These are phyloP conservation scores for Mycena belliarum DNA, from an alignment of 768 basidiomycete genomes.

Conservation along the genomic window DNA sequence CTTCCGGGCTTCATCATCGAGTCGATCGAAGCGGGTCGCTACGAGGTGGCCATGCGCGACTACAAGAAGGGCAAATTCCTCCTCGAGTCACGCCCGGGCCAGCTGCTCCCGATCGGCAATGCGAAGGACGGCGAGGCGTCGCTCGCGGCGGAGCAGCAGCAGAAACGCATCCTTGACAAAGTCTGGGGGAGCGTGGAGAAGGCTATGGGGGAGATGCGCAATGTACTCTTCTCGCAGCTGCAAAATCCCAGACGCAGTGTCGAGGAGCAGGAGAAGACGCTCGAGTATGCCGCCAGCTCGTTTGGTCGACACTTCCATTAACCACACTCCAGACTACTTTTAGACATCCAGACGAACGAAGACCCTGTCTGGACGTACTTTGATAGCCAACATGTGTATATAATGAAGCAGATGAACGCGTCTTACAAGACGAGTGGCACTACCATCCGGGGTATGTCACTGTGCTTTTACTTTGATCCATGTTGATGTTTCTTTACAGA, in stretches of 20 bases:
- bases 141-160: slow-evolving; percentile 65
- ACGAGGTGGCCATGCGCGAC: slow-evolving; percentile 90
- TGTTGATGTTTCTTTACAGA: slow-evolving; percentile 34
- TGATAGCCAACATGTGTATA: slow-evolving; percentile 88
- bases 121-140: slow-evolving; percentile 56
- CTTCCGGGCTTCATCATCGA: slow-evolving; percentile 90
- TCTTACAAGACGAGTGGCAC: slow-evolving; percentile 55
- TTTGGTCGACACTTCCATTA: slow-evolving; percentile 10
- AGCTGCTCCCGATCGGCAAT: slow-evolving; percentile 70
- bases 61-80: slow-evolving; percentile 97
- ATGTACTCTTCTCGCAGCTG: slow-evolving; percentile 71
- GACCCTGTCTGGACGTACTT: slow-evolving; percentile 97
- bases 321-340: slow-evolving; percentile 61
- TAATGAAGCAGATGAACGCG: slow-evolving; percentile 74
- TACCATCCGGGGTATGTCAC: slow-evolving; percentile 49
- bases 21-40: slow-evolving; percentile 87
- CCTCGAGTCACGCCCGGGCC: slow-evolving; percentile 85
- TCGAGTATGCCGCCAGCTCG: slow-evolving; percentile 67
- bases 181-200: slow-evolving; percentile 95
- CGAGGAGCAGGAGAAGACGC: slow-evolving; percentile 96
- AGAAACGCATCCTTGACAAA: slow-evolving; percentile 91
- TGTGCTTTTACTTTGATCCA: slow-evolving; percentile 13
- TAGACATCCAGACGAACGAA: slow-evolving; percentile 83
- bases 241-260: slow-evolving; percentile 77
- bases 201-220: slow-evolving; percentile 90